These are phyloP conservation scores for Pistacia atlantica DNA, from an alignment of 345 rosid species.

Conservation along the genomic window DNA sequence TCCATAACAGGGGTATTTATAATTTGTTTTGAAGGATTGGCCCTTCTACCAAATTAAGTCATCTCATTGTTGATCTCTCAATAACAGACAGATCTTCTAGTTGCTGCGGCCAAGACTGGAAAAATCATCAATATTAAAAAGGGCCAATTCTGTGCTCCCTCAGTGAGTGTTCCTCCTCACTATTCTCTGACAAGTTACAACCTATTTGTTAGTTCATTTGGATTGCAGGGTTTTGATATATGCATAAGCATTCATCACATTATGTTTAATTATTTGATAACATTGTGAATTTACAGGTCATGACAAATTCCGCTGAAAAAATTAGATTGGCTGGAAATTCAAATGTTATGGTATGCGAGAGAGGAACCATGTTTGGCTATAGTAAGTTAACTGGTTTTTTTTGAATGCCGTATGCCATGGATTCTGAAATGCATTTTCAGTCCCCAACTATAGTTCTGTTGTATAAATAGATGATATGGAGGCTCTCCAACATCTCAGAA, in stretches of 20 bases:
- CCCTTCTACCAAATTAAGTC: neutral
- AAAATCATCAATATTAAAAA: slow-evolving; percentile 92
- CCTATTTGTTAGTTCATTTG: slow-evolving; percentile 12
- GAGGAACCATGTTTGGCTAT: slow-evolving; percentile 99
- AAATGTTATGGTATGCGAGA: slow-evolving; percentile 94
- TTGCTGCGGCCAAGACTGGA: slow-evolving; percentile 93
- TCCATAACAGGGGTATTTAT: slow-evolving; percentile 16
- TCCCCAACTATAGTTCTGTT: neutral
- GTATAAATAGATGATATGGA: neutral
- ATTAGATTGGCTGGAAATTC: slow-evolving; percentile 91
- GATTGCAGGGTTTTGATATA: slow-evolving; percentile 6
- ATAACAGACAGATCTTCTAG: slow-evolving; percentile 93
- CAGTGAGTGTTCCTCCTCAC: slow-evolving; percentile 50
- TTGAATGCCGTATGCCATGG: neutral
- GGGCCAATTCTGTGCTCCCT: slow-evolving; percentile 95
- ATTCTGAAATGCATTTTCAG: neutral
- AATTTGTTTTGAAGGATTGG: neutral
- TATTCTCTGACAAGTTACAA: slow-evolving; percentile 3
- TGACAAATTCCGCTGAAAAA: slow-evolving; percentile 89
- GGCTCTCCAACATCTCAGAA: neutral
- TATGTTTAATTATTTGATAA: too few relatives aligned
- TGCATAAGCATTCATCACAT: neutral
- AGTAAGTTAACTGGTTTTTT: slow-evolving; percentile 55
- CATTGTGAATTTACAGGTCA: slow-evolving; percentile 54
- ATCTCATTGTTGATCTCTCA: slow-evolving; percentile 23